Conservation (phyloP, 2,329 filamentous ascomycete genomes). For the Stachybotrys echinatus region DNA sequence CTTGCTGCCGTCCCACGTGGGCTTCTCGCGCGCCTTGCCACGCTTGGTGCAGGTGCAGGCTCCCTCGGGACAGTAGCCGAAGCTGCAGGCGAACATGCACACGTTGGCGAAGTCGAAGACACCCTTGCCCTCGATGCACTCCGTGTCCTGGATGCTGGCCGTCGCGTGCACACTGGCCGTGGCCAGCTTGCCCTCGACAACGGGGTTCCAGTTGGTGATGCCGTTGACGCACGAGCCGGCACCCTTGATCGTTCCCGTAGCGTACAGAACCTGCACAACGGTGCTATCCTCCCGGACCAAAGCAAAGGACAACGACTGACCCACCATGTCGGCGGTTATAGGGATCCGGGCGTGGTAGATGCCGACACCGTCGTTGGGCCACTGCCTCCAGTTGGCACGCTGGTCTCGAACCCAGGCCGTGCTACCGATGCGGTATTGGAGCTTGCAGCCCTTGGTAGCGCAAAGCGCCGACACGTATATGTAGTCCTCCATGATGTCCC, state of each 20-base stretch:
- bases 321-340: constrained; percentile 15
- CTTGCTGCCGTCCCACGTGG: background rate
- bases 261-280: no score
- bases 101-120: background rate
- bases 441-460: no score
- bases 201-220: constrained; percentile 14
- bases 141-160: background rate
- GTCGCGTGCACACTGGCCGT: background rate
- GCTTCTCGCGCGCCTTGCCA: background rate
- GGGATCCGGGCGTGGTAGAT: constrained; percentile 24
- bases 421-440: constrained; percentile 15
- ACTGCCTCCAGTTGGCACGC: background rate
- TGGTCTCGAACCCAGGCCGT: constrained; percentile 18
- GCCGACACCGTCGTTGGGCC: constrained; percentile 8
- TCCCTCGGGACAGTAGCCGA: background rate
- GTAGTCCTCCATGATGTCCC: constrained; percentile 12
- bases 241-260: no score
- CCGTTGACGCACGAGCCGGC: no score
- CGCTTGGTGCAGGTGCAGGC: background rate
- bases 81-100: background rate
- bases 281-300: background rate
- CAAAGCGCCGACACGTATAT: constrained; percentile 20
- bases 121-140: background rate
- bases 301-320: constrained; percentile 14
- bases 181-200: constrained; percentile 6